These are phyloP conservation scores for Gleditsia sinensis DNA, from an alignment of 306 rosid species.

Conservation along the genomic window DNA sequence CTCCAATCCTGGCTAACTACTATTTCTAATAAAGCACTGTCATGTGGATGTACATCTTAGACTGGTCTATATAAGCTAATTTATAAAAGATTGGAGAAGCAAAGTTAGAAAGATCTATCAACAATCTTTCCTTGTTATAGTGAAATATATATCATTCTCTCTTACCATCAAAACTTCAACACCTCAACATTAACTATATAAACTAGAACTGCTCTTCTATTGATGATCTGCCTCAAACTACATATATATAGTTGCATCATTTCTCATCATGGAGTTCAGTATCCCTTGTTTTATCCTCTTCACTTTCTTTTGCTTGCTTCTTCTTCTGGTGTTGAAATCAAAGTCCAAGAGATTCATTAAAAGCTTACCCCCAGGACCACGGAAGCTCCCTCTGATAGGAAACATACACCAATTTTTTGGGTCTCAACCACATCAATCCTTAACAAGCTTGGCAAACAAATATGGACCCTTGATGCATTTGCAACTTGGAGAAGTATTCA, in stretches of 20 bases:
- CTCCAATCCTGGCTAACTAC: too few species aligned
- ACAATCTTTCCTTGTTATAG: too few species aligned
- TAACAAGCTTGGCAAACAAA: slow-evolving; percentile 26
- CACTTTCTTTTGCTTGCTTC: neutral
- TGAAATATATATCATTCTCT: too few species aligned
- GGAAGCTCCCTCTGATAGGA: slow-evolving; percentile 30
- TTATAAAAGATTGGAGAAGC: too few species aligned
- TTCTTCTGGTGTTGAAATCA: neutral
- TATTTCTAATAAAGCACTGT: too few species aligned
- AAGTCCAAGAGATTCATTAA: neutral
- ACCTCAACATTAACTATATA: too few species aligned
- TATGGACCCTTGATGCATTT: slow-evolving; percentile 36
- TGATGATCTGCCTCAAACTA: too few species aligned
- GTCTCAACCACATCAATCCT: neutral
- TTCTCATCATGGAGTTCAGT: neutral
- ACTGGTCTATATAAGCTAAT: too few species aligned
- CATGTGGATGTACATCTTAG: too few species aligned
- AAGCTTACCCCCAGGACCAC: slow-evolving; percentile 22
- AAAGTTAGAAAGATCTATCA: too few species aligned
- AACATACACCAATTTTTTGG: slow-evolving; percentile 29
- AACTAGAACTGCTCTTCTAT: too few species aligned
- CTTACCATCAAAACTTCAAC: too few species aligned
- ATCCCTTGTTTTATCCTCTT: neutral
- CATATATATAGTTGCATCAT: neutral
- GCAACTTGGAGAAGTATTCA: slow-evolving; percentile 21